phyloP scores from a whole-genome alignment of 1,139 yeast genomes.

The Meyerozyma guilliermondii region DNA sequence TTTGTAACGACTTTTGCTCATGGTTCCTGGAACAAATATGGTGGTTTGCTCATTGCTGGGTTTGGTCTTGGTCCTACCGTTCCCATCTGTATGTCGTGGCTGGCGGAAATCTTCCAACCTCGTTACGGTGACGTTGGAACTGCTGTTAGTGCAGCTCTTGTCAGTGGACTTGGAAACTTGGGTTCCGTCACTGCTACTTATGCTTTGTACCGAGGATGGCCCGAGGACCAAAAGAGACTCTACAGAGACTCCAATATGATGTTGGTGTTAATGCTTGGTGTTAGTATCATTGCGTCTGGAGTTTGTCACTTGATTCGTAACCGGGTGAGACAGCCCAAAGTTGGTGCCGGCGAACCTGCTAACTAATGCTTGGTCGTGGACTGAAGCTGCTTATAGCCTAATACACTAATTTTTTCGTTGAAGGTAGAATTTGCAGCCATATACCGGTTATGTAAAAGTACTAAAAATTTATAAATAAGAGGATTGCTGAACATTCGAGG shows the following conservation, averaged over 20 bases:
- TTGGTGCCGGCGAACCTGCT: too few species aligned
- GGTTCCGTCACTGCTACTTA: constrained; percentile 85
- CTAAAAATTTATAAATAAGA: too few species aligned
- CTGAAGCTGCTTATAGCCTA: too few species aligned
- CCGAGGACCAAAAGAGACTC: constrained; percentile 59
- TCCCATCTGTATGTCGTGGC: constrained; percentile 84
- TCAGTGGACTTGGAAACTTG: constrained; percentile 79
- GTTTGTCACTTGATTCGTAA: constrained; percentile 29
- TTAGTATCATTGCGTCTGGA: constrained; percentile 51
- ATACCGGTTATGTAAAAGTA: too few species aligned
- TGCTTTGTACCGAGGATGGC: constrained; percentile 86
- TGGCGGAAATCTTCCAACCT: constrained; percentile 69
- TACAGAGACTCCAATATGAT: constrained; percentile 78
- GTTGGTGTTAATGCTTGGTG: constrained; percentile 70
- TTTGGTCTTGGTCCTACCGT: constrained; percentile 89
- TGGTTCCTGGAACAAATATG: constrained; percentile 73
- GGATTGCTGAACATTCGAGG: too few species aligned
- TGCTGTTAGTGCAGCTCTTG: constrained; percentile 79
- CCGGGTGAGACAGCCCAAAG: constrained; percentile 15
- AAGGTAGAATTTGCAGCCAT: too few species aligned
- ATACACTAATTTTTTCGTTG: too few species aligned
- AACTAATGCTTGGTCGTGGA: too few species aligned
- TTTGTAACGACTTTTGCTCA: constrained; percentile 72
- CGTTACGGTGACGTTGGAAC: constrained; percentile 80
- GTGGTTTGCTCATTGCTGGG: constrained; percentile 75